A percentile compares a stretch with the other conserved stretches of the same genome.
Evolutionary conservation across 441 rosid genomes (phyloP).

Genomic region (Gossypium trilobum): DNA sequence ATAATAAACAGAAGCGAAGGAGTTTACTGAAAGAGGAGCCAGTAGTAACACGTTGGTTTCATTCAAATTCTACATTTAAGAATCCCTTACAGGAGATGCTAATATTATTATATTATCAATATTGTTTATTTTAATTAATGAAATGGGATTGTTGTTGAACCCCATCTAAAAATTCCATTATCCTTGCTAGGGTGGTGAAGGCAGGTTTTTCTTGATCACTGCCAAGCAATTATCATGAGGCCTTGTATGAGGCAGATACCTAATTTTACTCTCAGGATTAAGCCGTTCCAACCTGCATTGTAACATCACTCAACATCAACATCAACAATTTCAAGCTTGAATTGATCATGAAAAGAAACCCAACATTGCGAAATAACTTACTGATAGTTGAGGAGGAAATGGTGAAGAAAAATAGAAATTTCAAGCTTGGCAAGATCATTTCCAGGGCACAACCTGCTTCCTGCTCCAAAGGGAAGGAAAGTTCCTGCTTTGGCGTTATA

Average conservation of each 20-base stretch:
- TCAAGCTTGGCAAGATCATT: slow-evolving; percentile 83
- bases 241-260: slow-evolving; percentile 62
- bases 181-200: not conserved
- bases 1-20: not conserved
- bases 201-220: slow-evolving; percentile 28
- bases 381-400: slow-evolving; percentile 65
- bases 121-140: too few relatives aligned
- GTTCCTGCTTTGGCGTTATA: slow-evolving; percentile 49
- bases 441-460: slow-evolving; percentile 75
- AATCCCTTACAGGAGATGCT: not conserved
- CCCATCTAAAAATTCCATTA: not conserved
- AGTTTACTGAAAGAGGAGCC: too few relatives aligned
- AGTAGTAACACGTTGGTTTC: too few relatives aligned
- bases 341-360: not conserved
- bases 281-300: slow-evolving; percentile 40
- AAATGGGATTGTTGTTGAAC: too few relatives aligned
- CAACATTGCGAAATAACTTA: slow-evolving; percentile 17
- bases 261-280: slow-evolving; percentile 36
- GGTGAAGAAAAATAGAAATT: slow-evolving; percentile 67
- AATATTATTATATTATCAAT: not conserved
- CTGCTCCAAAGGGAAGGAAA: slow-evolving; percentile 84
- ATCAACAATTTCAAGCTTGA: not conserved
- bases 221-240: slow-evolving; percentile 75
- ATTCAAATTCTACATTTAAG: too few relatives aligned
- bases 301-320: not conserved